A percentile compares a stretch with the other conserved stretches of the same genome.
Evolutionary conservation across 305 asterid genomes (phyloP).

Genomic region (Striga hermonthica): DNA sequence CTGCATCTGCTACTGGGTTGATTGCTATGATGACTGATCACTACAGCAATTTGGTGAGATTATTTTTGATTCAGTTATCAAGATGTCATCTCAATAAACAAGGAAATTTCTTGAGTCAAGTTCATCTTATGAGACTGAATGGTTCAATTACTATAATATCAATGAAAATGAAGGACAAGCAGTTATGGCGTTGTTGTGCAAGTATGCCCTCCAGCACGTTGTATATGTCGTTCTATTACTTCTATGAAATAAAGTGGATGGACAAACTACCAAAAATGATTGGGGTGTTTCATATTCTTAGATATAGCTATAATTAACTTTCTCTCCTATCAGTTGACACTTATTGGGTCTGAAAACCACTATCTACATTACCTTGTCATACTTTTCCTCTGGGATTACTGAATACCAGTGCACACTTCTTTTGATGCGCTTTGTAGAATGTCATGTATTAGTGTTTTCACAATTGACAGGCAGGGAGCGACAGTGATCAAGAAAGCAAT

Average conservation of each 20-base stretch:
- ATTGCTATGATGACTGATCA: constrained; percentile 98
- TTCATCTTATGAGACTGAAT: constrained; percentile 17
- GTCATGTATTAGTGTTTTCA: constrained; percentile 27
- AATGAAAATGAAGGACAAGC: constrained; percentile 23
- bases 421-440: constrained; percentile 14
- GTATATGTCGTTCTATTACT: constrained; percentile 2
- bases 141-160: constrained; percentile 13
- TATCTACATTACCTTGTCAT: constrained; percentile 13
- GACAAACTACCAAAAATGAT: constrained; percentile 11
- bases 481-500: constrained; percentile 80
- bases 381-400: constrained; percentile 12
- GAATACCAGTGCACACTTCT: constrained; percentile 7
- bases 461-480: constrained; percentile 69
- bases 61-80: constrained; percentile 22
- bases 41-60: constrained; percentile 82
- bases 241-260: constrained; percentile 12
- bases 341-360: constrained; percentile 12
- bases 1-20: constrained; percentile 87
- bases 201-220: not conserved
- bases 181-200: constrained; percentile 15
- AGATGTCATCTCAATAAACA: constrained; percentile 9
- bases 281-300: constrained; percentile 12
- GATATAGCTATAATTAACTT: constrained; percentile 11
- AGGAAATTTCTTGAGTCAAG: constrained; percentile 17
- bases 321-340: constrained; percentile 17